These are phyloP conservation scores for Fusarium pilosicola DNA, from an alignment of 2,329 filamentous ascomycete genomes.

Conservation along the genomic window DNA sequence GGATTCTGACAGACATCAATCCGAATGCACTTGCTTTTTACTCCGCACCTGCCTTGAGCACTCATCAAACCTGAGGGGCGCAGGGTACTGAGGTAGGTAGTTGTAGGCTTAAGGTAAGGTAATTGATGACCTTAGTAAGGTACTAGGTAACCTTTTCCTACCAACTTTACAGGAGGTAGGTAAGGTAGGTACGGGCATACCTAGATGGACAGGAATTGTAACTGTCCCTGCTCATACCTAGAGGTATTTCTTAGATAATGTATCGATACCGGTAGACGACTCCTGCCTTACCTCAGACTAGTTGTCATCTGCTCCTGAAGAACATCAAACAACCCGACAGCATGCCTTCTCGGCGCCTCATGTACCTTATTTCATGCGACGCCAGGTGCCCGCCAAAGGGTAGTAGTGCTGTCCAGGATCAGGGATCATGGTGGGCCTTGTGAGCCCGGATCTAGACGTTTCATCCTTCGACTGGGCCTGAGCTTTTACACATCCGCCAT, in stretches of 20 bases:
- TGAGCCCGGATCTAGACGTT: slow-evolving; percentile 38
- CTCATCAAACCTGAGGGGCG: not conserved
- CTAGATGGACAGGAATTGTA: not conserved
- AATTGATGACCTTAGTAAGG: not conserved
- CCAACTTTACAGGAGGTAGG: not conserved
- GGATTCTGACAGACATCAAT: not conserved
- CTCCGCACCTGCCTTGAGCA: not conserved
- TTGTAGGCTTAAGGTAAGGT: not conserved
- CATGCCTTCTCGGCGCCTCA: slow-evolving; percentile 10
- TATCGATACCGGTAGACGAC: not conserved
- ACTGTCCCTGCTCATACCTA: not conserved
- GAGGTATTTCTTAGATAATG: not conserved
- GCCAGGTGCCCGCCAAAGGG: not conserved
- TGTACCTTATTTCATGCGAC: slow-evolving; percentile 21
- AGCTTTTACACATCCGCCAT: slow-evolving; percentile 6
- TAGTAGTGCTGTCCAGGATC: slow-evolving; percentile 27
- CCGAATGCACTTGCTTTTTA: not conserved
- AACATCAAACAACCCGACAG: not conserved
- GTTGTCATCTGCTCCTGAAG: not conserved
- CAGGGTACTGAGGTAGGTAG: not conserved
- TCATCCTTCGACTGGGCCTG: slow-evolving; percentile 39
- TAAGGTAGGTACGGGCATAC: not conserved
- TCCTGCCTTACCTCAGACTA: not conserved
- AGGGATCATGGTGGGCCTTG: slow-evolving; percentile 24
- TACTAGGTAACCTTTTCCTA: not conserved